Percentiles rank a stretch among this genome's conserved stretches.
These are phyloP conservation scores for Pseudozyma sp. DNA, from an alignment of 1,284 basidiomycete species.

Conservation along the genomic window DNA sequence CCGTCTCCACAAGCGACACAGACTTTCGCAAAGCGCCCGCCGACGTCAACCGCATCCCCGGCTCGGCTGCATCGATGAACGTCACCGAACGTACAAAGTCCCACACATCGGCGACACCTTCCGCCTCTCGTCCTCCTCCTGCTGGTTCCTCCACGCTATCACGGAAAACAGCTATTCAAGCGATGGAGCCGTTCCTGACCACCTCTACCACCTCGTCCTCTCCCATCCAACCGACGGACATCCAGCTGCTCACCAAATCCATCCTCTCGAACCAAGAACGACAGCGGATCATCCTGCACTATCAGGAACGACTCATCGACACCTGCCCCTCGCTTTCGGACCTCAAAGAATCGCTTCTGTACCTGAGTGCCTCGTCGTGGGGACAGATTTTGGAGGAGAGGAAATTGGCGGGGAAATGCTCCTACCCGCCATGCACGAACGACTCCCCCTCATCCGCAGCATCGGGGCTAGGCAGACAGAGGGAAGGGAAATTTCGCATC, in stretches of 20 bases:
- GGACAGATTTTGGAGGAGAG: slow-evolving; percentile 44
- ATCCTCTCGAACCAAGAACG: slow-evolving; percentile 44
- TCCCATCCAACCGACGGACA: slow-evolving; percentile 45
- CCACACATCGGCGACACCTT: not conserved
- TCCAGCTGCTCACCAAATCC: slow-evolving; percentile 47
- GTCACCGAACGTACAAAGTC: slow-evolving; percentile 27
- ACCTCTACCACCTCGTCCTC: slow-evolving; percentile 20
- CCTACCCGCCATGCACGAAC: slow-evolving; percentile 28
- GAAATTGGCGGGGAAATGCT: slow-evolving; percentile 23
- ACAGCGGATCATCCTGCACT: slow-evolving; percentile 26
- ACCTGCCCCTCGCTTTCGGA: not conserved
- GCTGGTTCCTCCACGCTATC: not conserved
- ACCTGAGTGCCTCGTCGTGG: slow-evolving; percentile 27
- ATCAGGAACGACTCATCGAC: slow-evolving; percentile 37
- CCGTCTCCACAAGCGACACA: not conserved
- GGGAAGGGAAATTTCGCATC: slow-evolving; percentile 18
- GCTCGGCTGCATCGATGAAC: slow-evolving; percentile 38
- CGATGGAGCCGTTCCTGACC: slow-evolving; percentile 38
- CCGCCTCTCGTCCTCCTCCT: not conserved
- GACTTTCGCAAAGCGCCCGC: slow-evolving; percentile 25
- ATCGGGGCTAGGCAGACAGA: not conserved
- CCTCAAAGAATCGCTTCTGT: slow-evolving; percentile 26
- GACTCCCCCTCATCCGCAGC: slow-evolving; percentile 13
- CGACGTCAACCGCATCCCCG: slow-evolving; percentile 38
- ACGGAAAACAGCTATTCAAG: slow-evolving; percentile 16